These are phyloP conservation scores for Myxozyma geophila DNA, from an alignment of 805 yeast species.

Conservation along the genomic window DNA sequence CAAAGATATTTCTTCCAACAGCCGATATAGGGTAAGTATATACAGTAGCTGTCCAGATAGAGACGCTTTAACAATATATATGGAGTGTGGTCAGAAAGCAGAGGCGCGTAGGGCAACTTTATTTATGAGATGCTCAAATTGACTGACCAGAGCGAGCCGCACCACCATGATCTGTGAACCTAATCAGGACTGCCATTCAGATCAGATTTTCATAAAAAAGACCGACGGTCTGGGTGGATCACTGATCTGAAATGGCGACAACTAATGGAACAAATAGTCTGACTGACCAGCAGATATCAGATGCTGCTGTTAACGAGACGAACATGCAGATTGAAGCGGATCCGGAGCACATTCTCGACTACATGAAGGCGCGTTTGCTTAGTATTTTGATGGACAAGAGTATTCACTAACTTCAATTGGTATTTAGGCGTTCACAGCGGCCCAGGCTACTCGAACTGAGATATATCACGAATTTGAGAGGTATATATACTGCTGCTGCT, in stretches of 20 bases:
- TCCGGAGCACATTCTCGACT: constrained; percentile 21
- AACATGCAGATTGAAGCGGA: constrained; percentile 18
- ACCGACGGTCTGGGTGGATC: too few species aligned
- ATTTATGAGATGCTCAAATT: too few species aligned
- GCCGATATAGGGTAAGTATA: too few species aligned
- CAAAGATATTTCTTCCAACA: too few species aligned
- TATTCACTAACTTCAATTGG: not conserved
- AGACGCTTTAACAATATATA: too few species aligned
- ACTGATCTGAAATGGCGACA: constrained; percentile 2
- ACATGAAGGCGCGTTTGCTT: constrained; percentile 25
- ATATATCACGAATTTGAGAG: constrained; percentile 35
- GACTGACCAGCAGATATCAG: constrained; percentile 13
- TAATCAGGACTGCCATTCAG: not conserved
- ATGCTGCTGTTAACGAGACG: constrained; percentile 3
- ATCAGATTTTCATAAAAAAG: not conserved
- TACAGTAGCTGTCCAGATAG: too few species aligned
- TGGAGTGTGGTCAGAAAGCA: not conserved
- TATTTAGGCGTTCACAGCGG: constrained; percentile 22
- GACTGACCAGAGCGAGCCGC: constrained; percentile 8
- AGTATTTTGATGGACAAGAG: not conserved
- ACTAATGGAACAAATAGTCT: not conserved
- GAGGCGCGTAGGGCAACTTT: not conserved
- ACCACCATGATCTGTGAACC: not conserved
- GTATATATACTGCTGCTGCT: constrained; percentile 1
- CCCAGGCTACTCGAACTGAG: constrained; percentile 37